Percentiles rank a stretch among this genome's conserved stretches.
phyloP scores from a whole-genome alignment of 2,329 filamentous ascomycete genomes.

The Aspergillus aculeatus region DNA sequence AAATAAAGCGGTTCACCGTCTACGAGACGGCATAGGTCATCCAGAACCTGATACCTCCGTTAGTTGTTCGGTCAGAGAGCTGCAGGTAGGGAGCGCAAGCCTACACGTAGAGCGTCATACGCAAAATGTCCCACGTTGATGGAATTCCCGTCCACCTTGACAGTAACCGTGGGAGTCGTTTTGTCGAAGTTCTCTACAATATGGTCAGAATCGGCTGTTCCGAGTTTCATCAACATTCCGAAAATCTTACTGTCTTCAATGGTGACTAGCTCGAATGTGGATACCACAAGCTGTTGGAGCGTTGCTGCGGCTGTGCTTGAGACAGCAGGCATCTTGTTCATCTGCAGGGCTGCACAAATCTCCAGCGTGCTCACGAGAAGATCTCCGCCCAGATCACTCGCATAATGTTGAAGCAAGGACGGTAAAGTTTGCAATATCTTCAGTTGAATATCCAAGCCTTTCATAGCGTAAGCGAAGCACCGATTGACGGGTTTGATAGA shows the following conservation, averaged over 20 bases:
- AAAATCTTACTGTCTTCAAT: constrained; percentile 68
- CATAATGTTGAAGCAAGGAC: constrained; percentile 86
- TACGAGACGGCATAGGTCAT: constrained; percentile 83
- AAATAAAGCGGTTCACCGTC: constrained; percentile 82
- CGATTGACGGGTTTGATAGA: neutral
- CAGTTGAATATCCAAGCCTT: constrained; percentile 83
- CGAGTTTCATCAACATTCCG: neutral
- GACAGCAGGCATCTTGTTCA: constrained; percentile 87
- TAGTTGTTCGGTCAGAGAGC: neutral
- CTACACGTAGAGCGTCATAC: constrained; percentile 76
- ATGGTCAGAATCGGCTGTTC: constrained; percentile 8
- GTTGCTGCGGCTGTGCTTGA: constrained; percentile 97
- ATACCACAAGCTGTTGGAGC: constrained; percentile 86
- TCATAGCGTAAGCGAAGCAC: constrained; percentile 21
- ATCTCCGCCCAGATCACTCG: constrained; percentile 74
- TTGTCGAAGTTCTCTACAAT: constrained; percentile 43
- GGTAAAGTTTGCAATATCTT: constrained; percentile 93
- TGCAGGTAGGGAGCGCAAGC: constrained; percentile 11
- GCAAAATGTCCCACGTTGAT: constrained; percentile 72
- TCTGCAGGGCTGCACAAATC: constrained; percentile 87
- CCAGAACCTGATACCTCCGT: constrained; percentile 62
- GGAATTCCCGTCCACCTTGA: constrained; percentile 63
- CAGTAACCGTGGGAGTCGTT: constrained; percentile 60
- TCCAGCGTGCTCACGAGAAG: constrained; percentile 79
- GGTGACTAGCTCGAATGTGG: constrained; percentile 88